Base-by-base conservation (phyloP, 345 rosid genomes). In the Eucalyptus erythrocorys region DNA sequence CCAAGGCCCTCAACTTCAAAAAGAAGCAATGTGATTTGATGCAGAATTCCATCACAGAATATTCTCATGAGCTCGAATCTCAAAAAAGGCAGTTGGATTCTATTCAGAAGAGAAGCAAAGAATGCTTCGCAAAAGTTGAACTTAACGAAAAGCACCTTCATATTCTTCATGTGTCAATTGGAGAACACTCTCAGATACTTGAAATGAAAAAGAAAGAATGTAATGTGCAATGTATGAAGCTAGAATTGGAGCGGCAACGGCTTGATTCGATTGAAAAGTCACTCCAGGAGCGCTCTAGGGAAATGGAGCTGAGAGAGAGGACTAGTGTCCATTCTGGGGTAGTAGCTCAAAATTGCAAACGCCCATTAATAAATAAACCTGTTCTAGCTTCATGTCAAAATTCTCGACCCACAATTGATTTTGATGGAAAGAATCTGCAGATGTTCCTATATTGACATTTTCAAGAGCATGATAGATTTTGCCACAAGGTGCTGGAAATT, bases 361-460 rank as follows among this genome's bases (percentile, higher is more conserved):
- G 4, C 43, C 80, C 80, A 42, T 55, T 64, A 32, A 48, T n/a
- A 7, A 14, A 49, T 48, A 43, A 27, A 15, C 43, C 47, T 16
- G 66, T 15, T 66, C 76, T 66, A 32, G 76, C 76, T 66, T 66
- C 40, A 66, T 32, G 76, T 66, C 22, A 16, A 66, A 66, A 66
- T 32, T 66, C 61, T 32, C 88, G 53, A 42, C 85, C 87, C 57
- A 32, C 42, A 3, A 82, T 88, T 49, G 64, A 40, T 55, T 24
- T 45, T 48, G 91, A 91, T 87, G 93, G 91, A 87, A 93, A 86
- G 88, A 90, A 88, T 17, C 86, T 94, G 91, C 92, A 91, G 89
- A 59, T 93, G 40, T 90, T 92, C 90, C 90, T 93, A 61, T 92
- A 81, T 88, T 92, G 87, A 87, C 90, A 88, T 88, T 40, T 90